phyloP scores from a whole-genome alignment of 345 rosid species.

The Populus euphratica region DNA sequence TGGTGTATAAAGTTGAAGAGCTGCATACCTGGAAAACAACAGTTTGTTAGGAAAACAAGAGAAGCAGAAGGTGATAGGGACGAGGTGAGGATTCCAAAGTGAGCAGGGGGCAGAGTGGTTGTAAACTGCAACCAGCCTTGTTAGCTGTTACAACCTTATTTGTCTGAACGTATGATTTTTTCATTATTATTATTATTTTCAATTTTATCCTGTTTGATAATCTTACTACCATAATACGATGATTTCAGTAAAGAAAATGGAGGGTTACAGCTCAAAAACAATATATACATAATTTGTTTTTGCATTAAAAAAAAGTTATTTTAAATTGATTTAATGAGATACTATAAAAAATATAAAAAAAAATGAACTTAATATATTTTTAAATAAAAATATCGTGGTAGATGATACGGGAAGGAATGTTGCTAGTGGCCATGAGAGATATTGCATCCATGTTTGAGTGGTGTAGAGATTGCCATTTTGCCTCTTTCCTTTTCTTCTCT shows the following conservation, averaged over 20 bases:
- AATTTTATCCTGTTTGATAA: neutral
- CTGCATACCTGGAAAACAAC: conserved; percentile 6
- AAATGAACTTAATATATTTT: too few species aligned
- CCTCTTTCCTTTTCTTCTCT: neutral
- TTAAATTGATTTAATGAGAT: too few species aligned
- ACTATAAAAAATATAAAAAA: too few species aligned
- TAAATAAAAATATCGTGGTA: too few species aligned
- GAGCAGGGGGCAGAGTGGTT: neutral
- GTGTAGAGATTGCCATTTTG: conserved; percentile 32
- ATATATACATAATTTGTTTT: too few species aligned
- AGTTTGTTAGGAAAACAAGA: neutral
- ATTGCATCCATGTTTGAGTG: conserved; percentile 47
- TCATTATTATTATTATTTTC: too few species aligned
- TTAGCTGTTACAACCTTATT: neutral
- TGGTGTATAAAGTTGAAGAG: neutral
- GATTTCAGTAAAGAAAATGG: neutral
- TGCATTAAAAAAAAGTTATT: too few species aligned
- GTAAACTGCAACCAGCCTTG: neutral
- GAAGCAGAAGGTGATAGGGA: neutral
- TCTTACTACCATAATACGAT: too few species aligned
- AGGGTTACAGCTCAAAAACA: neutral
- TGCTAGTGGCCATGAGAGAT: conserved; percentile 56
- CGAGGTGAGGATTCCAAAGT: conserved; percentile 13
- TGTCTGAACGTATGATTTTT: neutral
- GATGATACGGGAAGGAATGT: conserved; percentile 51